These are phyloP conservation scores for Pezicula carpinea DNA, from an alignment of 2,329 filamentous ascomycete species.

Conservation along the genomic window DNA sequence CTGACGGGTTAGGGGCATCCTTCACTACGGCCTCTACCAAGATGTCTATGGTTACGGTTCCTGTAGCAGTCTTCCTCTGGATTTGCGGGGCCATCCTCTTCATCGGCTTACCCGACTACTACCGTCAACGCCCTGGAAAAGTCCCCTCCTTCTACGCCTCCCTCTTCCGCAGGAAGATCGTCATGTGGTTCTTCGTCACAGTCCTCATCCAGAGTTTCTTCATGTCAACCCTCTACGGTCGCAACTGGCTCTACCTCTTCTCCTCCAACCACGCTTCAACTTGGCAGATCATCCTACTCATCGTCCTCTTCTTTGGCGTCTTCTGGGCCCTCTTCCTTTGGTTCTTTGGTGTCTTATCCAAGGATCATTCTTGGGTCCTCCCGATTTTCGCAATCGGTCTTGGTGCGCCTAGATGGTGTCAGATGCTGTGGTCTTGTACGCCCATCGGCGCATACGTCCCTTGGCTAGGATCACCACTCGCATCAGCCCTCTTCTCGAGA, in stretches of 20 bases:
- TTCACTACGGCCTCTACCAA: constrained; percentile 4
- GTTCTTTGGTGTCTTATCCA: constrained; percentile 48
- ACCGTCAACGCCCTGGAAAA: constrained; percentile 57
- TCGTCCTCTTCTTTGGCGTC: constrained; percentile 47
- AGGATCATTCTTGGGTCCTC: constrained; percentile 62
- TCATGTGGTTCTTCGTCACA: constrained; percentile 62
- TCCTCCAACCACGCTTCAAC: constrained; percentile 37
- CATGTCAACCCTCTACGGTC: constrained; percentile 59
- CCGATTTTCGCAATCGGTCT: constrained; percentile 65
- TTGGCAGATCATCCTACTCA: constrained; percentile 56
- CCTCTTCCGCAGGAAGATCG: constrained; percentile 57
- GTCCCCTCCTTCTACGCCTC: constrained; percentile 63
- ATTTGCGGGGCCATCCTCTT: constrained; percentile 48
- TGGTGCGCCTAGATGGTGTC: constrained; percentile 60
- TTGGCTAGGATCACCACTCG: constrained; percentile 52
- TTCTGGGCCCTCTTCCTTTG: constrained; percentile 52
- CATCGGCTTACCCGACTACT: constrained; percentile 60
- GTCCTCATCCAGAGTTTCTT: constrained; percentile 65
- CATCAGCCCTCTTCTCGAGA: constrained; percentile 51
- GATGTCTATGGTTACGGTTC: constrained; percentile 45
- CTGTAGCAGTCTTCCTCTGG: constrained; percentile 54
- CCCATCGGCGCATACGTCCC: constrained; percentile 58
- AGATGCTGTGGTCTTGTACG: constrained; percentile 62
- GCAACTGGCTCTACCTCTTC: constrained; percentile 53
- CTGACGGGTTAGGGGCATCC: constrained; percentile 32